Evolutionary conservation across 2,329 filamentous ascomycete genomes (phyloP).

Genomic region (Colletotrichum tabaci): DNA sequence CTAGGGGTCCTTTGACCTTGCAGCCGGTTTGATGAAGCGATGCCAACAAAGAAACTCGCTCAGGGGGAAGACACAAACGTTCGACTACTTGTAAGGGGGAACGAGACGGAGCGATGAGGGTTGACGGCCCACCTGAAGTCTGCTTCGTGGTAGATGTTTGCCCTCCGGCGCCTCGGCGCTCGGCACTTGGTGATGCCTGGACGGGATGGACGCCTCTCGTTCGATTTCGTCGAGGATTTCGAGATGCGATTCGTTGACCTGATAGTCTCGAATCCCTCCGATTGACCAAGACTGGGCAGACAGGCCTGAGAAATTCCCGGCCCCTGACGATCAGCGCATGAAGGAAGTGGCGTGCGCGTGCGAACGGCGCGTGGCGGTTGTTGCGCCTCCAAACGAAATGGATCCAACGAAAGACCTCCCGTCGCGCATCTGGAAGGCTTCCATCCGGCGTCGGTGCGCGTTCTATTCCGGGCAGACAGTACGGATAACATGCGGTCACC

Average conservation of each 20-base stretch:
- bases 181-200: neutral
- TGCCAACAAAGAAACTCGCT: neutral
- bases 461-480: constrained; percentile 10
- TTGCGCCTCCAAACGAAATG: no score
- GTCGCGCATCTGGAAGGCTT: constrained; percentile 3
- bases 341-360: no score
- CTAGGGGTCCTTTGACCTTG: neutral
- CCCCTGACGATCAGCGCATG: no score
- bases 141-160: neutral
- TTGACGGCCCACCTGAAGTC: neutral
- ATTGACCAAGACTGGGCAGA: no score
- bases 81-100: neutral
- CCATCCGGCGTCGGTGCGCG: constrained; percentile 3
- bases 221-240: no score
- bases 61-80: neutral
- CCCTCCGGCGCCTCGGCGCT: neutral
- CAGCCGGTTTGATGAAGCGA: no score
- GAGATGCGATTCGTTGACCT: neutral
- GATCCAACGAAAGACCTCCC: neutral
- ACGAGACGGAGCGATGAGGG: neutral
- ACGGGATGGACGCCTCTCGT: no score
- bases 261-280: no score
- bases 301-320: no score
- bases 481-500: neutral
- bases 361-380: no score